Conservation (phyloP, 2,329 filamentous ascomycete species). For the Ascochyta pisi region DNA sequence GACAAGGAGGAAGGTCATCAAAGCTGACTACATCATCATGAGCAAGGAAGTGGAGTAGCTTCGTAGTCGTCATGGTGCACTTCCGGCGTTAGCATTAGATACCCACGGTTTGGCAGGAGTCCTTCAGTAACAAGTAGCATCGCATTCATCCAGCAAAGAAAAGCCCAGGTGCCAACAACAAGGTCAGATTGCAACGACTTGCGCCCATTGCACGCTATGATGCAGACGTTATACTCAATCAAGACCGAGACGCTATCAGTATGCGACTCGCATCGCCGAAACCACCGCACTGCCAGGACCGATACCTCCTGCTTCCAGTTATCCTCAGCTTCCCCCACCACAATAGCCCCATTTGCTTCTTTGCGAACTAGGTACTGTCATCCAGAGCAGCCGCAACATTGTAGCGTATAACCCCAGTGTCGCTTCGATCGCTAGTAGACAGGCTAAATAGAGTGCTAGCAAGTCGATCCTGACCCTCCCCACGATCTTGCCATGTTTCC, state of each 20-base stretch:
- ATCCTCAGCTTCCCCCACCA: neutral
- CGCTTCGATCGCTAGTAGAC: neutral
- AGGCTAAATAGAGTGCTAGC: neutral
- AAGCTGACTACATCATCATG: constrained; percentile 39
- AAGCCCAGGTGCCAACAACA: neutral
- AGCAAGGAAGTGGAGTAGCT: constrained; percentile 23
- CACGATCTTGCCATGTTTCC: neutral
- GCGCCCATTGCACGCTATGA: neutral
- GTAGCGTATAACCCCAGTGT: neutral
- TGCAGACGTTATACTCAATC: neutral
- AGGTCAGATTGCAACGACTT: neutral
- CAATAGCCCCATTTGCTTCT: neutral
- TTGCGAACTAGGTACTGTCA: neutral
- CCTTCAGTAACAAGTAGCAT: neutral
- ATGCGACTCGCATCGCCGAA: constrained; percentile 1
- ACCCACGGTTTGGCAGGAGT: neutral
- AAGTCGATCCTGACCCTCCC: neutral
- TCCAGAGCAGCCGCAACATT: neutral
- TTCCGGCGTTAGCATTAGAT: constrained; percentile 9
- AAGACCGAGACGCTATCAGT: neutral
- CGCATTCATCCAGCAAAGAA: neutral
- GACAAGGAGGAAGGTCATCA: constrained; percentile 28
- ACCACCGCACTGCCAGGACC: neutral
- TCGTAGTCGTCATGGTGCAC: neutral
- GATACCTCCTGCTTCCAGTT: neutral